phyloP scores from a whole-genome alignment of 805 yeast species.

The Hanseniaspora mollemarum region DNA sequence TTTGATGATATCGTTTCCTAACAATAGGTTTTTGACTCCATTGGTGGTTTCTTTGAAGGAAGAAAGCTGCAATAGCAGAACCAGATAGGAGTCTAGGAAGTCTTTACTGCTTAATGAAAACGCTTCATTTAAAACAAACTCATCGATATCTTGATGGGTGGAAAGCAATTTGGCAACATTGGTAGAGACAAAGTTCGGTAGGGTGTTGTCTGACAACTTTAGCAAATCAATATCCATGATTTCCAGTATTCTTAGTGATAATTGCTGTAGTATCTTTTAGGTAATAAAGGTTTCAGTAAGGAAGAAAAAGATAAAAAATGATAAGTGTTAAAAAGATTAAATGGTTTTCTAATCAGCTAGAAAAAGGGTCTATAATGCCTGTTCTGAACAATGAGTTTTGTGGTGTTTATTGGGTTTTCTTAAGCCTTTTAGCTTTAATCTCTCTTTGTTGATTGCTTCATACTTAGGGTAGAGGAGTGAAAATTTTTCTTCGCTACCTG shows the following conservation, averaged over 20 bases:
- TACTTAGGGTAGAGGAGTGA: too few species aligned
- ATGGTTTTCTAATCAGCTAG: too few species aligned
- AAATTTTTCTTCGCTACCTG: too few species aligned
- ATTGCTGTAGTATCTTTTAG: too few species aligned
- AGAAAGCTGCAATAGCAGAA: not conserved
- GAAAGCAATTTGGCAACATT: not conserved
- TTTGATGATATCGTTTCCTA: not conserved
- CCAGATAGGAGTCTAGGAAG: not conserved
- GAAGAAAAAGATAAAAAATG: not conserved
- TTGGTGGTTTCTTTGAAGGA: not conserved
- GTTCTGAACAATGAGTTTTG: too few species aligned
- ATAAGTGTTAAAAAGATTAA: too few species aligned
- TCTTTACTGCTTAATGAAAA: not conserved
- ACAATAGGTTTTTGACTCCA: not conserved
- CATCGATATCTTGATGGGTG: not conserved
- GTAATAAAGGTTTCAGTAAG: not conserved
- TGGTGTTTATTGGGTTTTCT: too few species aligned
- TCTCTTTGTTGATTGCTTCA: too few species aligned
- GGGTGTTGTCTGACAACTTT: not conserved
- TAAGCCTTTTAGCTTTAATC: too few species aligned
- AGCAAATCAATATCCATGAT: not conserved
- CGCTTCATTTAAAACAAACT: constrained; percentile 4
- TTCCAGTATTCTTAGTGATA: not conserved
- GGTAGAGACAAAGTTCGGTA: not conserved
- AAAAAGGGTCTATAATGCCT: too few species aligned